These are phyloP conservation scores for Papilionanthe hybrid DNA, from an alignment of 116 monocot genomes.

Conservation along the genomic window DNA sequence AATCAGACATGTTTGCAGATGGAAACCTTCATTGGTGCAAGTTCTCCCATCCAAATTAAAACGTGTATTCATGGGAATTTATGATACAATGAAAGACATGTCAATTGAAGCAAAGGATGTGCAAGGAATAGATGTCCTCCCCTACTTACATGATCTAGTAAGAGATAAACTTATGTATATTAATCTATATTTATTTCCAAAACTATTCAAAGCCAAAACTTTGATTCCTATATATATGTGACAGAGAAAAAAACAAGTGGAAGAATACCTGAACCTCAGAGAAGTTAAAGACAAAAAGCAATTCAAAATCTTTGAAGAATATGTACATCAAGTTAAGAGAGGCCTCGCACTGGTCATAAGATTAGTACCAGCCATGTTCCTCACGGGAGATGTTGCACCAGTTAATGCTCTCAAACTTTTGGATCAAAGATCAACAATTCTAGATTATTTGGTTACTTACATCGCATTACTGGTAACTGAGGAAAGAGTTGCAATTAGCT, in stretches of 20 bases:
- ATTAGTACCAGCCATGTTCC: too few species aligned
- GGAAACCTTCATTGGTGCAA: conserved; percentile 16
- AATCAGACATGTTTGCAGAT: conserved; percentile 12
- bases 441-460: too few species aligned
- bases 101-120: too few species aligned
- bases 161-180: neutral
- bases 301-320: neutral
- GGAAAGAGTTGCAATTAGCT: neutral
- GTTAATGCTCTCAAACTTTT: too few species aligned
- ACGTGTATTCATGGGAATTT: conserved; percentile 6
- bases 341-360: too few species aligned
- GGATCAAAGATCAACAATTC: too few species aligned
- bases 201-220: neutral
- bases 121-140: too few species aligned
- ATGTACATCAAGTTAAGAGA: neutral
- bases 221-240: neutral
- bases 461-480: too few species aligned
- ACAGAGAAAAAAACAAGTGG: neutral
- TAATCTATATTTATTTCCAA: neutral
- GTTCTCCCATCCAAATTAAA: conserved; percentile 16
- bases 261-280: neutral
- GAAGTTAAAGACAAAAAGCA: neutral
- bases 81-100: too few species aligned
- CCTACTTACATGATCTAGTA: conserved; percentile 7
- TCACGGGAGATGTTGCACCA: too few species aligned